These are phyloP conservation scores for Ajuga chamaepitys DNA, from an alignment of 257 asterid species.

Conservation along the genomic window DNA sequence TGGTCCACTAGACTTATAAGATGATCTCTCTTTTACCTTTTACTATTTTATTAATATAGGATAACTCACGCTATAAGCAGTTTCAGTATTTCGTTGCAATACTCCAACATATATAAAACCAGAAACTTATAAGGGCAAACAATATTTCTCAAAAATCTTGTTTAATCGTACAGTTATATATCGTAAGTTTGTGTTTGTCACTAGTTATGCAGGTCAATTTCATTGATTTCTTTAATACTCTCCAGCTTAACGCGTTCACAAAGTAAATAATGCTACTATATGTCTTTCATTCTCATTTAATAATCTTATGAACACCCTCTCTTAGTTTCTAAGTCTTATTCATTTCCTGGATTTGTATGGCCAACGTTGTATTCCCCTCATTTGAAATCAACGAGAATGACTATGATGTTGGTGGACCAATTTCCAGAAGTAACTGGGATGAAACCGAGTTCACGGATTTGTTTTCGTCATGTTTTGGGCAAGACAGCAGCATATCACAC, in stretches of 20 bases:
- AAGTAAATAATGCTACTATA: not conserved
- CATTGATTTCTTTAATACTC: not conserved
- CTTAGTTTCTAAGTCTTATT: not conserved
- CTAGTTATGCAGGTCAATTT: not conserved
- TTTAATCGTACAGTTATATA: not conserved
- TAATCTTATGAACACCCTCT: not conserved
- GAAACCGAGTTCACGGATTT: slow-evolving; percentile 14
- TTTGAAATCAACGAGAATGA: slow-evolving; percentile 5
- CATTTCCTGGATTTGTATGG: not conserved
- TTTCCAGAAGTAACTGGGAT: not conserved
- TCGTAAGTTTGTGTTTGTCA: slow-evolving; percentile 14
- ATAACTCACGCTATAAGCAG: too few species aligned
- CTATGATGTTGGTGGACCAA: not conserved
- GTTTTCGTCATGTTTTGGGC: slow-evolving; percentile 16
- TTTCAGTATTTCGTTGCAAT: too few species aligned
- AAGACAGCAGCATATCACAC: too few species aligned
- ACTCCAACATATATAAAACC: not conserved
- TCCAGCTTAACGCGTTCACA: not conserved
- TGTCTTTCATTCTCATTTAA: not conserved
- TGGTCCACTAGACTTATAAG: too few species aligned
- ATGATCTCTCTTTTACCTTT: too few species aligned
- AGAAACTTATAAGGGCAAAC: not conserved
- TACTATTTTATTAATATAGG: too few species aligned
- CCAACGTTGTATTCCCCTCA: slow-evolving; percentile 6
- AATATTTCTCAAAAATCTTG: not conserved